Base-by-base conservation (phyloP, 1,284 basidiomycete species). In the Xerocomus amazonicus region DNA sequence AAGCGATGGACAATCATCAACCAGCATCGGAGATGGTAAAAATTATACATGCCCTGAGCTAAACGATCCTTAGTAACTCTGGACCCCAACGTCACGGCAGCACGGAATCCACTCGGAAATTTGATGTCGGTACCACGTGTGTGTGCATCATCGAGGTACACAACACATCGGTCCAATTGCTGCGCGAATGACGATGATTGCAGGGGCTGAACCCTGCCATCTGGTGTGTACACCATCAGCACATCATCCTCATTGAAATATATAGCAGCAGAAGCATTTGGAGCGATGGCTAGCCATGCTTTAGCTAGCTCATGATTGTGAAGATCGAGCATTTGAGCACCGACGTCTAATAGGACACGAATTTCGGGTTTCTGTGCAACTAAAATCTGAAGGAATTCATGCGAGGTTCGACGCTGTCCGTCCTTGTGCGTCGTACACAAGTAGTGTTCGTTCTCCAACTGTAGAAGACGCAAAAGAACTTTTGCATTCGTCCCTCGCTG, bases 81-180 rank as follows among this genome's bases (percentile, higher is more conserved):
- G 1, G 71, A 71, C 2, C 77, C 79, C 4, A 79, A 57, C 1
- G 77, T 80, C 4, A 80, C 76, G 3, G 71, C 73, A 10, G 78
- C 78, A 9, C 74, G 68, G 35, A 66, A 68, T 14, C 66, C 50
- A 0, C 9, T 36, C 3, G 79, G 77, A 32, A 80, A 61, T 44
- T 74, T 78, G 17, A 80, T 60, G 56, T 80, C 78, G 0, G 77
- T 80, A 3, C 78, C 78, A 28, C 79, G 62, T 1, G 79, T 80
- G 55, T 80, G 78, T 0, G 74, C 74, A 55, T 80, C 79, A 44
- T 80, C 79, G 0, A 80, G 70, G 53, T 80, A 80, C 2, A 79
- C 61, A 4, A 77, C 51, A 42, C 75, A 77, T 48, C 69, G 61
- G n/a, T 70, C 66, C 0, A 79, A 61, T 40, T 69, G 70, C 34